Evolutionary conservation across 345 rosid species (phyloP), one percentile per base, ranked within the genome.

Genomic region (Heritiera littoralis): DNA sequence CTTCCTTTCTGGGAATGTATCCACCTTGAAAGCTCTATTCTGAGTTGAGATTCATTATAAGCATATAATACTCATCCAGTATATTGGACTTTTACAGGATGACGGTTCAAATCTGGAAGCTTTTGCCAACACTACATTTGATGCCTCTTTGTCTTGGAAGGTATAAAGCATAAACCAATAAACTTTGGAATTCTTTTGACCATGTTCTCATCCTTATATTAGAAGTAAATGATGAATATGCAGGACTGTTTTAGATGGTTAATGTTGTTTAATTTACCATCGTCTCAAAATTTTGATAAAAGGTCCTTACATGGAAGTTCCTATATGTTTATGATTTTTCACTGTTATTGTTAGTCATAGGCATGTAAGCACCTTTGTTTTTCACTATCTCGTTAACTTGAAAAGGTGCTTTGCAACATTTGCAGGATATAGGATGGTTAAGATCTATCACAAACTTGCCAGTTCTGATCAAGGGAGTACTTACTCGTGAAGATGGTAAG

Each of bases 401-500:
- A 51, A 60, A 0, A 45, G 30, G 7, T 46, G 35, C 45, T 46
- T 81, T 41, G 35, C 72, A 75, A 65, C n/a, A 12, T 81, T 71
- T 73, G 85, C 87, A 95, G 98, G 97, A 95, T 78, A 79, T 93
- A 9, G 87, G 80, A 74, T 93, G 97, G 97, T 83, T 95, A 82
- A 90, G 82, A 85, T 95, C 96, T 67, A 88, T 88, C 63, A 89
- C 99, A 66, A 86, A 80, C 45, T 88, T 95, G 88, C 99, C 96
- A 0, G 79, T 95, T 74, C 80, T 92, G 73, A 68, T 95, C 77
- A 92, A 95, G 84, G 99, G 96, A 35, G 71, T 92, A 32, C 94
- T 95, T 81, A 91, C 98, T 32, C 81, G 60, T 35, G 97, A 93
- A 88, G 99, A 95, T 75, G 98, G 96, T 91, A 87, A 85, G 82